These are phyloP conservation scores for Rubia tinctorum DNA, from an alignment of 305 asterid genomes.

Conservation along the genomic window DNA sequence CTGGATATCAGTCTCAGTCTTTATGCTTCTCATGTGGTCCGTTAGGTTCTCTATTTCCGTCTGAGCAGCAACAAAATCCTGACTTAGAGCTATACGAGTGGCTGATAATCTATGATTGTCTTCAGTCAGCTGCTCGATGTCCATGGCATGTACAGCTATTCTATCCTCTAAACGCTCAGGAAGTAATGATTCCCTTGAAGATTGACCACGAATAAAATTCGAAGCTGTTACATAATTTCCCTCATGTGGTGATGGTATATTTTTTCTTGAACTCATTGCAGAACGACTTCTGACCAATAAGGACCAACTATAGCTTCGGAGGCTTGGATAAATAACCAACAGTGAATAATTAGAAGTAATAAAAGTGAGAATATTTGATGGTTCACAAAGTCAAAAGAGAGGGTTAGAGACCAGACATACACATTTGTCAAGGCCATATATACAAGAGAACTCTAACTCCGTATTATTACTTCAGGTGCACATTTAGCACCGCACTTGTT, in stretches of 20 bases:
- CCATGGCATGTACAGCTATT: conserved; percentile 50
- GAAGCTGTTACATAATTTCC: conserved; percentile 36
- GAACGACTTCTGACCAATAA: conserved; percentile 5
- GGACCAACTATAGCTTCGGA: neutral
- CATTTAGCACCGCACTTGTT: neutral
- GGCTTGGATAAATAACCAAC: neutral
- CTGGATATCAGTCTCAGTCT: conserved; percentile 73
- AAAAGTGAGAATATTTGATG: neutral
- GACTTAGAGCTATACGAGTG: conserved; percentile 51
- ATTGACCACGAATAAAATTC: conserved; percentile 33
- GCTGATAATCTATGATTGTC: conserved; percentile 68
- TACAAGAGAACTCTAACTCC: neutral
- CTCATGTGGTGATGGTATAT: conserved; percentile 37
- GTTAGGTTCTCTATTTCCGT: conserved; percentile 52
- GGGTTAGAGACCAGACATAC: neutral
- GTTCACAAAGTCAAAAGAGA: neutral
- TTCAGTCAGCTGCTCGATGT: conserved; percentile 47
- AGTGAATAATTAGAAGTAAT: neutral
- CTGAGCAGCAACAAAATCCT: conserved; percentile 52
- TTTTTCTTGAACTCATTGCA: conserved; percentile 62
- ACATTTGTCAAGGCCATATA: neutral
- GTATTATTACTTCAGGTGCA: neutral
- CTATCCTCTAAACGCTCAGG: conserved; percentile 35
- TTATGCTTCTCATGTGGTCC: conserved; percentile 62
- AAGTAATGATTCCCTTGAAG: conserved; percentile 35